A percentile compares a stretch with the other conserved stretches of the same genome.
These are phyloP conservation scores for Kazachstania sp. DNA, from an alignment of 1,139 yeast genomes.

Conservation along the genomic window DNA sequence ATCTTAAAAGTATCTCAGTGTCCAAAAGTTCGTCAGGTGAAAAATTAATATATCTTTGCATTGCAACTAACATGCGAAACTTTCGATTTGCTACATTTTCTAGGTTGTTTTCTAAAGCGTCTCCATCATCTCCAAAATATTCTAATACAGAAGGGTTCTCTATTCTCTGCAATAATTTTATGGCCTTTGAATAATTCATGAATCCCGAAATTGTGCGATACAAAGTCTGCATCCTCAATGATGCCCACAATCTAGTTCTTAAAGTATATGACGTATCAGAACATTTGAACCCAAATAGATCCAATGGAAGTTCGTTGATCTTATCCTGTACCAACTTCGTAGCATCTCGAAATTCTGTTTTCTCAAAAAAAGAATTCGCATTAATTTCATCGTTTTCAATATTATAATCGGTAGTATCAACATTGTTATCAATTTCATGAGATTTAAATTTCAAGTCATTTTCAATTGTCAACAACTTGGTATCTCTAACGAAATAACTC, in stretches of 20 bases:
- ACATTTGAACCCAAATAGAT: slow-evolving; percentile 62
- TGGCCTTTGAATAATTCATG: slow-evolving; percentile 59
- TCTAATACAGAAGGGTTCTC: slow-evolving; percentile 49
- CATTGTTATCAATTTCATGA: not conserved
- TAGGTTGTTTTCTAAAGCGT: slow-evolving; percentile 37
- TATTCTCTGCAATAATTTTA: slow-evolving; percentile 53
- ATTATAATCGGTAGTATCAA: slow-evolving; percentile 8
- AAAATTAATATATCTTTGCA: slow-evolving; percentile 57
- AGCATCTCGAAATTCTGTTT: slow-evolving; percentile 6
- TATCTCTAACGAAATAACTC: slow-evolving; percentile 64
- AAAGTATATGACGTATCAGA: slow-evolving; percentile 52
- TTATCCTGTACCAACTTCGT: slow-evolving; percentile 34
- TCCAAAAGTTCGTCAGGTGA: slow-evolving; percentile 45
- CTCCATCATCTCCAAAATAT: slow-evolving; percentile 31
- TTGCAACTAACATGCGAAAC: slow-evolving; percentile 58
- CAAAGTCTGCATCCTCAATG: slow-evolving; percentile 67
- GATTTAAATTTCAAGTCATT: not conserved
- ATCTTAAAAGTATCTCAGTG: slow-evolving; percentile 46
- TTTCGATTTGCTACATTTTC: slow-evolving; percentile 52
- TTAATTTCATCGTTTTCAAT: not conserved
- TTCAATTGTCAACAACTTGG: slow-evolving; percentile 35
- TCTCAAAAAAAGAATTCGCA: not conserved
- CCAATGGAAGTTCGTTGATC: slow-evolving; percentile 55
- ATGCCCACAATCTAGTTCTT: slow-evolving; percentile 76
- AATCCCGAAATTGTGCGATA: slow-evolving; percentile 75